phyloP scores from a whole-genome alignment of 23 red algal genomes.

The Gracilaria domingensis region DNA sequence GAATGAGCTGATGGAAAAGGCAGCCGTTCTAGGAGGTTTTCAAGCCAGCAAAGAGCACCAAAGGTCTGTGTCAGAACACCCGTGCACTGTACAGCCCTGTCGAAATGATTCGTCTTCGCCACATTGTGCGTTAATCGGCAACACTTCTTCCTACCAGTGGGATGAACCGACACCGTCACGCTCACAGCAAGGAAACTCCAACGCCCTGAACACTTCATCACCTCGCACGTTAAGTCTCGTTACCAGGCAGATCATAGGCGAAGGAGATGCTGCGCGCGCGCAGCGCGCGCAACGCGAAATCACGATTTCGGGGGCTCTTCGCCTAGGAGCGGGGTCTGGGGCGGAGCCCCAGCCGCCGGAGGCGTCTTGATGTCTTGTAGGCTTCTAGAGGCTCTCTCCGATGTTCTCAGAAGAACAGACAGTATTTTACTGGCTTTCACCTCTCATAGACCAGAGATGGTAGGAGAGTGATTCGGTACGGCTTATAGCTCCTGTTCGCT shows the following conservation, averaged over 20 bases:
- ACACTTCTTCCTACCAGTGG: neutral
- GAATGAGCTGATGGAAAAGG: neutral
- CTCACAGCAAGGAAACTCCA: too few species aligned
- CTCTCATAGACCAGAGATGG: neutral
- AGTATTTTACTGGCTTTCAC: neutral
- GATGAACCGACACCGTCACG: too few species aligned
- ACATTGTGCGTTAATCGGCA: neutral
- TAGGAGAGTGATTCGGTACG: neutral
- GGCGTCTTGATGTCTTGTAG: neutral
- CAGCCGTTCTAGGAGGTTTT: neutral
- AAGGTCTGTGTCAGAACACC: neutral
- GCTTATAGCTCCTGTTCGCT: too few species aligned
- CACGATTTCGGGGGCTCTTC: neutral
- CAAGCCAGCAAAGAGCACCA: neutral
- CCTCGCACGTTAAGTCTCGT: too few species aligned
- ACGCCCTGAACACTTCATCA: neutral
- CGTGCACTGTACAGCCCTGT: neutral
- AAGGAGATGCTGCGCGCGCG: neutral
- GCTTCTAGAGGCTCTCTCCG: too few species aligned
- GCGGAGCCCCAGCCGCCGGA: neutral
- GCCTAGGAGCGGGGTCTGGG: neutral
- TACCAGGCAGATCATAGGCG: neutral
- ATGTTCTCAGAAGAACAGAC: neutral
- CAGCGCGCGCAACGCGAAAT: neutral
- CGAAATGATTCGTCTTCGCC: neutral